phyloP scores from a whole-genome alignment of 2,329 filamentous ascomycete genomes.

The Coniochaeta ligniaria region DNA sequence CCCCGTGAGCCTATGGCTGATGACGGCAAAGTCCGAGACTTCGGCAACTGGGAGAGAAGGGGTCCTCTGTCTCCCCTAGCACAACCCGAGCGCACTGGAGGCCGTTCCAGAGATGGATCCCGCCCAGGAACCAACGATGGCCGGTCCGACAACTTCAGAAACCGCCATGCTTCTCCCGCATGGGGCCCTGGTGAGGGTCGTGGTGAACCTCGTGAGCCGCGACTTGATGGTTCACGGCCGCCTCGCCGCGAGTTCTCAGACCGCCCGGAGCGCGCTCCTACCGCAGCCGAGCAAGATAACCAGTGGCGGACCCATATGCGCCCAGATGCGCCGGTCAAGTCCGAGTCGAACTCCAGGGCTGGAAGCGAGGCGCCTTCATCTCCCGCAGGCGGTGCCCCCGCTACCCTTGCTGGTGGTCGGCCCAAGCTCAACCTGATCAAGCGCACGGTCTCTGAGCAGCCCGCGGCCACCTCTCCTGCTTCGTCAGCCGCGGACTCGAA shows the following conservation, averaged over 20 bases:
- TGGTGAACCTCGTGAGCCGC: conserved; percentile 23
- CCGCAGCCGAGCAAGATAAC: conserved; percentile 85
- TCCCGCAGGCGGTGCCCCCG: conserved; percentile 38
- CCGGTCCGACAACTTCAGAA: conserved; percentile 50
- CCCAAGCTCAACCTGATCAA: conserved; percentile 85
- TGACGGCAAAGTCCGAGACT: conserved; percentile 73
- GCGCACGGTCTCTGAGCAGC: conserved; percentile 76
- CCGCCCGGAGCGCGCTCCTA: conserved; percentile 59
- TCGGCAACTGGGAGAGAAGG: conserved; percentile 90
- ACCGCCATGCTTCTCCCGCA: conserved; percentile 62
- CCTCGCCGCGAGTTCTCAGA: conserved; percentile 72
- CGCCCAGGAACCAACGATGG: conserved; percentile 50
- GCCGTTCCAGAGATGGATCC: conserved; percentile 47
- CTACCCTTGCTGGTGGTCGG: conserved; percentile 48
- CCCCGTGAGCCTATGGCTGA: conserved; percentile 62
- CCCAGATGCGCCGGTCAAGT: conserved; percentile 61
- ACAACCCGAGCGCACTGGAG: conserved; percentile 36
- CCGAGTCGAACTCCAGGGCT: conserved; percentile 62
- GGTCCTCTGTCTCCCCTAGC: conserved; percentile 75
- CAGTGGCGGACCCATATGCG: conserved; percentile 91
- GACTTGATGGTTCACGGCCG: conserved; percentile 71
- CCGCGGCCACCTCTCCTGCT: conserved; percentile 37
- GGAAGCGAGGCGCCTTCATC: conserved; percentile 71
- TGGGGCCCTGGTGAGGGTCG: conserved; percentile 61
- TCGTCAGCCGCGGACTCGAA: conserved; percentile 60